Base-by-base conservation (phyloP, 495 filamentous ascomycete genomes). In the Annulohypoxylon moriforme region DNA sequence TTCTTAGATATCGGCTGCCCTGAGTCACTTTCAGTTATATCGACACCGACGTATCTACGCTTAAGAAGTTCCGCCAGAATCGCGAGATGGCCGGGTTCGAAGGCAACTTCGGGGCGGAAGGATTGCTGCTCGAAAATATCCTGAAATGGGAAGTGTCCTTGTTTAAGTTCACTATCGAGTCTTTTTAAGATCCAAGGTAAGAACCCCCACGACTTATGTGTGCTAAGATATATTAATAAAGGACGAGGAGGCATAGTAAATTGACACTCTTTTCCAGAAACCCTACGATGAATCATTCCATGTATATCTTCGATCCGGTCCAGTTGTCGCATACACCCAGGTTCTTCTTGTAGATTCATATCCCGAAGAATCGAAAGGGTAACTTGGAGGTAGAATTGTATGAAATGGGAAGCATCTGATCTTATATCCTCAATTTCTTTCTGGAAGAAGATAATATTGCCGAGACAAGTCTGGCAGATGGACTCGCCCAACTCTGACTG, bases 161-260 rank as follows among this genome's bases (percentile, higher is more conserved):
- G 8, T 38, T 47, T 57, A 20, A 50, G 62, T 36, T 47, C 24
- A 24, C n/a, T 10, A 8, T 6, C 11, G 4, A 44, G 22, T 18
- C 36, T 47, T 42, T 8, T 56, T 11, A 56, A 3, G 10, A 65
- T 24, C 62, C 62, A 65, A 24, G 25, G 50, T 1, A 65, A 16
- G n/a, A n/a, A n/a, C n/a, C n/a, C n/a, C n/a, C n/a, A n/a, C 16
- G 14, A 8, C 10, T 16, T 14, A n/a, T 25, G 27, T 1, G 6
- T 38, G 0, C 4, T n/a, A 9, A 16, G 5, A 24, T 11, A 4
- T 38, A 52, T 18, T 16, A 29, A 2, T 1, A 20, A 29, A 31
- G 14, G 20, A 38, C 4, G 20, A 46, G 20, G 10, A 24, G 27
- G 11, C 3, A 25, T 8, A 25, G 13, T 16, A 22, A n/a, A 18